Base-by-base conservation (phyloP, 345 rosid genomes). In the Pugionium cornutum region DNA sequence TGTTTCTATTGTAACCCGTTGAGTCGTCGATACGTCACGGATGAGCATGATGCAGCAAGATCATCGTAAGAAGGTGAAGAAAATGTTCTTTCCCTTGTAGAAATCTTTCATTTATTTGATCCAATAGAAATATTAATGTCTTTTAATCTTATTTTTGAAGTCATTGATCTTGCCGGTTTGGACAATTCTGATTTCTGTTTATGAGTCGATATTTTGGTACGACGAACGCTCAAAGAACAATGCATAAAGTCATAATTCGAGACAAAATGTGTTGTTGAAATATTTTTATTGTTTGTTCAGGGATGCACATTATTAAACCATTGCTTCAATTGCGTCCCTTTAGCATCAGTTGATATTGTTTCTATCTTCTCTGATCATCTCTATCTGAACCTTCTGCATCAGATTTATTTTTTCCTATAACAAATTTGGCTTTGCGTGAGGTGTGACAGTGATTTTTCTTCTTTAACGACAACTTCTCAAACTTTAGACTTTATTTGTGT, bases 1-100 rank as follows among this genome's bases (percentile, higher is more conserved):
- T 34, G 4, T 18, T 26, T 36, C 46, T 29, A 41, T 53, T 51
- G 27, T 6, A 2, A 47, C 6, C 6, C 34, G 3, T 41, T 9
- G 52, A 64, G 44, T 47, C 50, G 25, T 8, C 27, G 28, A 36
- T 48, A 29, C 18, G 55, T 31, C 55, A 27, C 9, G 35, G 9
- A 26, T 11, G 53, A 43, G 37, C 36, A 72, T 10, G 70, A 83
- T 84, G 89, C 97, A 88, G 84, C 86, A 76, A 77, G 96, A 85
- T 75, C 83, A 83, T 51, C 84, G 89, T 53, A 88, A 88, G 69
- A 91, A 91, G 97, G 96, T 91, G 66, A 72, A 39, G 4, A 10
- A 11, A 3, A 18, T 8, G 55, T 48, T 11, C 7, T 25, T 25
- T 41, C 10, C 25, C n/a, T 10, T 52, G 1, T 6, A 32, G 2